Evolutionary conservation across 805 yeast species (phyloP), one percentile per base, ranked within the genome.

Genomic region (Candida quercuum): DNA sequence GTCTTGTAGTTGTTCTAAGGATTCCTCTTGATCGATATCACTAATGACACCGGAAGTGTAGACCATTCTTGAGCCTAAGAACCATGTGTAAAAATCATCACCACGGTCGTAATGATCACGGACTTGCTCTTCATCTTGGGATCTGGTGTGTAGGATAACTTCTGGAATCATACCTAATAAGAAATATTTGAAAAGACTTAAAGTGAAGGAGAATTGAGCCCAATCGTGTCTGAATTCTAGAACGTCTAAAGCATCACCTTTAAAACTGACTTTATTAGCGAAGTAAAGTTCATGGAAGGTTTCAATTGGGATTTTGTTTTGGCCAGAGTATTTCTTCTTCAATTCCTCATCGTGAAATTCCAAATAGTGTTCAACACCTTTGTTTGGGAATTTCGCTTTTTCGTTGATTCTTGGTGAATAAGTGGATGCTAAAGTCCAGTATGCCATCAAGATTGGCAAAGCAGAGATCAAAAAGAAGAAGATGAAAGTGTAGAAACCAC

Each of bases 71-170:
- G 95, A 93, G 43, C 96, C 96, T 51, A 87, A 69, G 70, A 87
- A 87, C 94, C 94, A 87, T 39, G 88, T 67, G 74, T 88, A 88
- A 64, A 87, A 87, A 64, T 88, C 96, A 59, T 87, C 96, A 63
- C 96, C 96, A 52, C 96, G 84, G 69, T 88, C 96, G 62, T 87
- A 87, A 67, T 87, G 95, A 56, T 84, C 96, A 64, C 95, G 79
- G 40, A 87, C 96, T 66, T 87, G 96, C 66, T 87, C 96, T 68
- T 87, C 96, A 60, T 88, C 96, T 69, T 87, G 96, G 16, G 94
- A 83, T 59, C 86, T 78, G 47, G 95, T 81, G 69, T 87, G 96
- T 79, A 87, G 60, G 52, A 87, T 82, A 40, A 87, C 94, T 66
- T 87, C 96, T 32, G 96, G 96, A 47, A 87, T 83, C 84, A 87